Percentiles rank a stretch among this genome's conserved stretches.
Evolutionary conservation across 1,284 basidiomycete species (phyloP).

Genomic region (Apiotrichum sp.): DNA sequence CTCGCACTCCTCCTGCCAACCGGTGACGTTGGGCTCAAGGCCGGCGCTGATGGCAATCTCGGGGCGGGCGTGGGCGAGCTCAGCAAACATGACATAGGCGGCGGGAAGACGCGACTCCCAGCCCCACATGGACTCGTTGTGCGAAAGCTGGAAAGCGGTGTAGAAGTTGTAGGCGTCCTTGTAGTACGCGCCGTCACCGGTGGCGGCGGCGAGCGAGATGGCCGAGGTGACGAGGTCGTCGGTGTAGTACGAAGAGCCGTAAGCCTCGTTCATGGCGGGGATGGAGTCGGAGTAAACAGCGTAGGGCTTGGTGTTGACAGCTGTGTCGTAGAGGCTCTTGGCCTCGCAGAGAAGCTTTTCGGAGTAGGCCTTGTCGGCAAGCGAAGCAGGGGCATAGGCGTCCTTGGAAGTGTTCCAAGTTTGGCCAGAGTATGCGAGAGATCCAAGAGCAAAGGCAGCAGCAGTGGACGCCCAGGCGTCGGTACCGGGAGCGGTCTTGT

Average conservation of each 20-base stretch:
- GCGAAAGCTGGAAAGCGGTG: constrained; percentile 54
- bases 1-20: constrained; percentile 67
- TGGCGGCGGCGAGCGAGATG: constrained; percentile 65
- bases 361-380: too few relatives aligned
- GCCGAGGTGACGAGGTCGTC: constrained; percentile 57
- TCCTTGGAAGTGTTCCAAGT: constrained; percentile 50
- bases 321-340: constrained; percentile 62
- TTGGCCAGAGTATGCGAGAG: constrained; percentile 64
- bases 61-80: constrained; percentile 44
- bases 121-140: constrained; percentile 63
- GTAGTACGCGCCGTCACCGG: constrained; percentile 57
- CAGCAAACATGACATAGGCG: constrained; percentile 61
- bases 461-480: constrained; percentile 76
- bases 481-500: constrained; percentile 70
- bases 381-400: constrained; percentile 44
- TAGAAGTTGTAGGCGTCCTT: constrained; percentile 62
- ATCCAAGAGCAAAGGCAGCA: constrained; percentile 77
- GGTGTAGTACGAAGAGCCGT: constrained; percentile 58
- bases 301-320: constrained; percentile 50
- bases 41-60: constrained; percentile 57
- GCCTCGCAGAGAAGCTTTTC: constrained; percentile 64
- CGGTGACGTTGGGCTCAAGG: constrained; percentile 53
- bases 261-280: constrained; percentile 59
- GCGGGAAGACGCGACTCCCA: constrained; percentile 81
- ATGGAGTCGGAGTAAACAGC: constrained; percentile 52